Conservation (phyloP, 768 basidiomycete species). For the Pholiota molesta region DNA sequence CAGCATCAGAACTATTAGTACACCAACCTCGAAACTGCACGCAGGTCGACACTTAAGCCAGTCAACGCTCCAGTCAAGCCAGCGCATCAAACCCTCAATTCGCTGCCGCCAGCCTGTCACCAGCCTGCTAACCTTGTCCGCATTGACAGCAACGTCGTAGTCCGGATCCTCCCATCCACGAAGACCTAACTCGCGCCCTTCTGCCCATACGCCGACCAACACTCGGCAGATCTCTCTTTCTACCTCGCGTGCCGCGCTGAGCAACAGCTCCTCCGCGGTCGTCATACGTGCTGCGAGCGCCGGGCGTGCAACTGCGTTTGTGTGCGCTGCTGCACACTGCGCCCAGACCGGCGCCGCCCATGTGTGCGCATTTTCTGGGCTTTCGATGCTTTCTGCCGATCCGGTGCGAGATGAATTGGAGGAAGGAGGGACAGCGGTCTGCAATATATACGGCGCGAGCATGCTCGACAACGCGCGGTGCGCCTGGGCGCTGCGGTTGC, state of each 20-base stretch:
- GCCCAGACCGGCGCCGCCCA: slow-evolving; percentile 41
- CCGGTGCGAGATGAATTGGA: not conserved
- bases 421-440: slow-evolving; percentile 18
- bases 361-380: slow-evolving; percentile 6
- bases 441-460: slow-evolving; percentile 34
- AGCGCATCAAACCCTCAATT: slow-evolving; percentile 41
- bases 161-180: not conserved
- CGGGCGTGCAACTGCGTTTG: slow-evolving; percentile 23
- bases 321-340: slow-evolving; percentile 36
- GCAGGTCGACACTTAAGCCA: slow-evolving; percentile 52
- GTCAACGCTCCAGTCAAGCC: slow-evolving; percentile 52
- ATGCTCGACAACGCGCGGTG: slow-evolving; percentile 33
- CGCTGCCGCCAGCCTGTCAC: slow-evolving; percentile 35
- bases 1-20: not conserved
- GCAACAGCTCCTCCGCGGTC: slow-evolving; percentile 31
- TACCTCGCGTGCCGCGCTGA: slow-evolving; percentile 35
- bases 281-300: slow-evolving; percentile 21
- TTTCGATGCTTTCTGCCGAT: not conserved
- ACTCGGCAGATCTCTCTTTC: slow-evolving; percentile 49
- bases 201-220: slow-evolving; percentile 49
- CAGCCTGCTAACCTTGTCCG: not conserved
- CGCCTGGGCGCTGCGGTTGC: slow-evolving; percentile 21
- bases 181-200: slow-evolving; percentile 34
- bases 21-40: slow-evolving; percentile 47
- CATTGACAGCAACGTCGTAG: slow-evolving; percentile 6